Base-by-base conservation (phyloP, 31 red algal genomes). In the Odonthalia washingtoniensis region DNA sequence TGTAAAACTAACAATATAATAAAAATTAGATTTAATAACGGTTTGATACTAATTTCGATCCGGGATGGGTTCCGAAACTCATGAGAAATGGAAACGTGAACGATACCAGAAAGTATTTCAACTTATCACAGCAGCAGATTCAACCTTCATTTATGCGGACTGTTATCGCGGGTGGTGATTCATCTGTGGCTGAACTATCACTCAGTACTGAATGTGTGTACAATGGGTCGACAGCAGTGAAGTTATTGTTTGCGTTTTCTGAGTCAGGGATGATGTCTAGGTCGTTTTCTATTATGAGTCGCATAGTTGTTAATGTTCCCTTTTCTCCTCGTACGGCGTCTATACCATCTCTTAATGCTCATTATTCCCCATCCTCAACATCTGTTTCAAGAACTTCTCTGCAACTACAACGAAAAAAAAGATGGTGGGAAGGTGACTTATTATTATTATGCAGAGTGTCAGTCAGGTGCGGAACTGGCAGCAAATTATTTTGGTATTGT, bases 41-140 rank as follows among this genome's bases (percentile, higher is more conserved):
- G 35, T 91, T 96, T 62, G 40, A 46, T n/a, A 96, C 94, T 3
- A 84, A 43, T 27, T 96, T 92, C 78, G 80, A 92, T 79, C 94
- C 94, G 0, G 94, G 94, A 1, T 96, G 94, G 94, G 92, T 85
- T 34, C 80, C 84, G 26, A 34, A 40, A 26, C 28, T 43, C 21
- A 74, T 89, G 66, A 30, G 92, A 89, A 40, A 53, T 96, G 84
- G 74, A 85, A 26, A 77, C 85, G 14, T 49, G 46, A 17, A 75
- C 85, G 41, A 24, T 46, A 89, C 89, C 6, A 70, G 84, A 21
- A 81, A 78, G 4, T 84, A 91, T 68, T 62, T 73, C 34, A 83
- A 38, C 4, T 70, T 89, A 40, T 77, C 89, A 26, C 60, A 78
- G 21, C 73, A 92, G 34, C 44, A 24, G 21, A 0, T 96, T n/a